Evolutionary conservation across 164 flowering plant species (phyloP).

Genomic region (Sextonia rubra): DNA sequence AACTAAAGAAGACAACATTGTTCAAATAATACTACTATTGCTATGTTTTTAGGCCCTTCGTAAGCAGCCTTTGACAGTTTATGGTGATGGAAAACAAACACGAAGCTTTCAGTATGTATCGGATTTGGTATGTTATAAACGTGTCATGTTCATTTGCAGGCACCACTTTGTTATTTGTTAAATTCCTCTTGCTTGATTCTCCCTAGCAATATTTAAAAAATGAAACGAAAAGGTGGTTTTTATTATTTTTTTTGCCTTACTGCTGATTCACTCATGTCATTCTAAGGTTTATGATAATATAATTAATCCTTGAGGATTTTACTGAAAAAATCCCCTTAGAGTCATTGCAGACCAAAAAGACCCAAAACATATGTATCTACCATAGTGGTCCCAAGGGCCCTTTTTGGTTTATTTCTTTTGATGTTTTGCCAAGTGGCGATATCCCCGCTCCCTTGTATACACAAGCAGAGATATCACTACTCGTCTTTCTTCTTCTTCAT

Average conservation of each 20-base stretch:
- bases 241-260: background rate
- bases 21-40: background rate
- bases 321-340: too few species aligned
- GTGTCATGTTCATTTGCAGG: too few species aligned
- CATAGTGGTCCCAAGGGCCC: too few species aligned
- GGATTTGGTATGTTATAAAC: constrained; percentile 56
- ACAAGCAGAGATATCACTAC: too few species aligned
- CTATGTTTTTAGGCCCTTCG: constrained; percentile 64
- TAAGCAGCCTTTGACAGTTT: constrained; percentile 80
- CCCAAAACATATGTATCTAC: too few species aligned
- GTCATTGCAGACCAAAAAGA: too few species aligned
- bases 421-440: too few species aligned
- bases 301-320: too few species aligned
- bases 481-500: too few species aligned
- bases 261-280: background rate
- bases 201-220: background rate
- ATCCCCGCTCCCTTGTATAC: too few species aligned
- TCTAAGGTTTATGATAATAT: background rate
- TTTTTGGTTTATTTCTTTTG: too few species aligned
- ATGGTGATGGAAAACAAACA: constrained; percentile 95
- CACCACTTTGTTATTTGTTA: background rate
- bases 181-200: background rate
- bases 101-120: constrained; percentile 92
- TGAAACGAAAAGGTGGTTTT: background rate
- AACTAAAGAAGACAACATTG: background rate